Base-by-base conservation (phyloP, 805 yeast species). In the Candida boleticola region DNA sequence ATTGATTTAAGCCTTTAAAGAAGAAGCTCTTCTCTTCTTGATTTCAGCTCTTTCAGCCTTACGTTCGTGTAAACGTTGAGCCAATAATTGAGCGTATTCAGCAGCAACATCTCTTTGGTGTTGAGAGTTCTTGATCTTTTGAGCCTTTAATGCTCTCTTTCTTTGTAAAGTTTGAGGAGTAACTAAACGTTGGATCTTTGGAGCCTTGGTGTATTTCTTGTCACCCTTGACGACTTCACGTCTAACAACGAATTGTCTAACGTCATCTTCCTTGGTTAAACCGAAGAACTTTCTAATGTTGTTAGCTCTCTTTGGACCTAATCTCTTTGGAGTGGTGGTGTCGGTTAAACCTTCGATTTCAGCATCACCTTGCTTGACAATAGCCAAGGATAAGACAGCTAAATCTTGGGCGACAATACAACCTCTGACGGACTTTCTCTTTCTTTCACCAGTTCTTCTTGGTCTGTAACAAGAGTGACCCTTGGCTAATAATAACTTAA, bases 241-340 rank as follows among this genome's bases (percentile, higher is more conserved):
- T 82, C 98, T 93, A 70, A 93, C 83, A 63, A 93, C 99, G 76
- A 81, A 93, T 47, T 74, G 74, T 71, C 87, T 82, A 57, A 86
- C 92, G 65, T 87, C 95, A 65, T 86, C 95, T 73, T 86, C 95
- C 80, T 88, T 86, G 77, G 95, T 71, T 66, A 89, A 85, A 79
- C 97, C 98, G 71, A 88, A 93, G 96, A 93, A 93, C 79, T 93
- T 92, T 86, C 98, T 90, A 77, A 93, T 93, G 92, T 92, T 78
- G 95, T 89, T 92, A 70, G 99, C 99, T 86, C 99, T 89, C 95
- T 93, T 93, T 78, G 99, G 99, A 70, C 99, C 99, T 71, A 93
- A 85, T 83, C 98, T 90, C 85, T 92, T 93, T 79, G 99, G 97
- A 68, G 85, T 84, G 71, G 90, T 83, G 66, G 81, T 65, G 73